A percentile compares a stretch with the other conserved stretches of the same genome.
Evolutionary conservation across 306 rosid genomes (phyloP).

Genomic region (Inga leiocalycina): DNA sequence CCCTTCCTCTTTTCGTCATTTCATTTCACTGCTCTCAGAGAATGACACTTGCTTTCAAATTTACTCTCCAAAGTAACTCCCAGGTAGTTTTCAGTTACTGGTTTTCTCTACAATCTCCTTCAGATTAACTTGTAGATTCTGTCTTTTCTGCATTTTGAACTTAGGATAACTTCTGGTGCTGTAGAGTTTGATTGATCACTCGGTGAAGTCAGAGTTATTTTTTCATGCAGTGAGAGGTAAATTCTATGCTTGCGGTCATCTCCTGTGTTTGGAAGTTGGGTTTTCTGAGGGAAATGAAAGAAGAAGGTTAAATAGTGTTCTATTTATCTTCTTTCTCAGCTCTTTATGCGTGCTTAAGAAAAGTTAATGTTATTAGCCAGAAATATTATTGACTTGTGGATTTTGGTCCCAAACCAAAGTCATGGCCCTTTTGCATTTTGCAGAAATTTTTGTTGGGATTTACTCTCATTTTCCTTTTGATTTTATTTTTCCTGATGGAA

Average conservation of each 20-base stretch:
- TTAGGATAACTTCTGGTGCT: background rate
- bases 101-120: background rate
- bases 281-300: background rate
- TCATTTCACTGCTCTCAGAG: background rate
- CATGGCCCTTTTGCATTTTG: background rate
- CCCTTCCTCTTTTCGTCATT: background rate
- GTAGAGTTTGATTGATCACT: conserved; percentile 20
- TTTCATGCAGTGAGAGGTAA: background rate
- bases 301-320: conserved; percentile 17
- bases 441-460: background rate
- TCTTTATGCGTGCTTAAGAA: background rate
- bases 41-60: background rate
- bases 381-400: background rate
- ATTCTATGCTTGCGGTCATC: conserved; percentile 18
- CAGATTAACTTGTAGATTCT: background rate
- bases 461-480: background rate
- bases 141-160: background rate
- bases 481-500: background rate
- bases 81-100: conserved; percentile 26
- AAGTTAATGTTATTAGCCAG: background rate
- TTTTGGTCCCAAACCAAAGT: background rate
- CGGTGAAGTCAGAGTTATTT: background rate
- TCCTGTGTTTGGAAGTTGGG: conserved; percentile 14
- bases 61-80: conserved; percentile 10
- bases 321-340: background rate